A percentile compares a stretch with the other conserved stretches of the same genome.
Conservation (phyloP, 2,329 filamentous ascomycete species). For the Cladosporium sp. region DNA sequence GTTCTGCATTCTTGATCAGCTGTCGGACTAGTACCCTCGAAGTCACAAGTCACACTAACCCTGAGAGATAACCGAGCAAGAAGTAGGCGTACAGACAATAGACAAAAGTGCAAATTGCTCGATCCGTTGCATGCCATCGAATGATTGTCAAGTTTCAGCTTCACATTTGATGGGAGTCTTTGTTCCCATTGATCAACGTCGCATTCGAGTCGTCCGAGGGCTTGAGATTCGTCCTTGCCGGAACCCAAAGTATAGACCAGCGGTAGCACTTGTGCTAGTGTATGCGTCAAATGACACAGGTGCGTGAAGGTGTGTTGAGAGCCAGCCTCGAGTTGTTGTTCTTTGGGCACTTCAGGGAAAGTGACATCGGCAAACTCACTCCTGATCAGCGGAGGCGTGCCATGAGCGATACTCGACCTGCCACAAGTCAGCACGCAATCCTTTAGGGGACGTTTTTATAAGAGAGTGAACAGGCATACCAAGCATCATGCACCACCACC, state of each 20-base stretch:
- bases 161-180: conserved; percentile 29
- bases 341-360: conserved; percentile 44
- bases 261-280: conserved; percentile 37
- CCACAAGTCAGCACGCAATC: conserved; percentile 19
- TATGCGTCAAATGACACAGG: conserved; percentile 46
- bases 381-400: conserved; percentile 50
- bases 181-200: conserved; percentile 32
- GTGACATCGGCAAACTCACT: conserved; percentile 55
- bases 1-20: too few species aligned
- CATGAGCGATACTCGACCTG: conserved; percentile 53
- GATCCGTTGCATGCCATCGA: conserved; percentile 17
- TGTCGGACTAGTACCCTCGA: too few species aligned
- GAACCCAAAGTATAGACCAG: conserved; percentile 35
- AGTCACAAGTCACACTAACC: neutral
- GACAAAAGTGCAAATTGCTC: conserved; percentile 37
- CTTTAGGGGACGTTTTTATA: too few species aligned
- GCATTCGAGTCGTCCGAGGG: conserved; percentile 30
- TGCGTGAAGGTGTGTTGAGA: conserved; percentile 50
- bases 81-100: conserved; percentile 19
- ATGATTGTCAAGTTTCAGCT: neutral
- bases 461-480: too few species aligned
- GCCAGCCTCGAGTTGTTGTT: conserved; percentile 16
- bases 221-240: conserved; percentile 25
- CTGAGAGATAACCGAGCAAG: conserved; percentile 32
- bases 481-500: conserved; percentile 54